These are phyloP conservation scores for Nemania sp. DNA, from an alignment of 2,329 filamentous ascomycete genomes.

Conservation along the genomic window DNA sequence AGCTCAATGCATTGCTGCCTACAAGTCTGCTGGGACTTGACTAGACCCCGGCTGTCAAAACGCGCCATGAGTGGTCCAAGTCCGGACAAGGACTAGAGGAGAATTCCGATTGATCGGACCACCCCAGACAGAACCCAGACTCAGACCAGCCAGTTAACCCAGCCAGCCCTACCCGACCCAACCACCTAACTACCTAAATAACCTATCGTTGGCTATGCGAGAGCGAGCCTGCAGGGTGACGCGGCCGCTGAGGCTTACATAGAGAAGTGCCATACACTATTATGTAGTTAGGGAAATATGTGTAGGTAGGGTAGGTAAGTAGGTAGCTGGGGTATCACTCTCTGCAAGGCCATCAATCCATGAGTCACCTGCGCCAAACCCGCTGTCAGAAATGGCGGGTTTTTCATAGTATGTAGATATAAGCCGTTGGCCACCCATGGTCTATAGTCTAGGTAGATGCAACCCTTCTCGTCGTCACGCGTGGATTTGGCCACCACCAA, in stretches of 20 bases:
- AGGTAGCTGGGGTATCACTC: too few relatives aligned
- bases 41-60: constrained; percentile 11
- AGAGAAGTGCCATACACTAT: background rate
- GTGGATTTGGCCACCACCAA: constrained; percentile 4
- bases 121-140: constrained; percentile 13
- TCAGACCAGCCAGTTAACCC: constrained; percentile 20
- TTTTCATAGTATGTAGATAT: background rate
- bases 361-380: constrained; percentile 14
- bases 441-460: background rate
- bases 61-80: constrained; percentile 22
- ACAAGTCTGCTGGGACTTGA: background rate
- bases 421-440: background rate
- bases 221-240: constrained; percentile 35
- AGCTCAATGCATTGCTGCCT: constrained; percentile 25
- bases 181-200: too few relatives aligned
- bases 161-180: too few relatives aligned
- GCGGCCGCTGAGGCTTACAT: constrained; percentile 28
- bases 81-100: constrained; percentile 11
- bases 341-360: constrained; percentile 1
- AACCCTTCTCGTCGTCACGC: background rate
- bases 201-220: constrained; percentile 1
- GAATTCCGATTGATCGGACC: constrained; percentile 31
- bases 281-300: too few relatives aligned
- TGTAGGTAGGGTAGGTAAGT: too few relatives aligned
- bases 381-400: constrained; percentile 1